phyloP scores from a whole-genome alignment of 148 eudicot genomes.

The Silene conica region DNA sequence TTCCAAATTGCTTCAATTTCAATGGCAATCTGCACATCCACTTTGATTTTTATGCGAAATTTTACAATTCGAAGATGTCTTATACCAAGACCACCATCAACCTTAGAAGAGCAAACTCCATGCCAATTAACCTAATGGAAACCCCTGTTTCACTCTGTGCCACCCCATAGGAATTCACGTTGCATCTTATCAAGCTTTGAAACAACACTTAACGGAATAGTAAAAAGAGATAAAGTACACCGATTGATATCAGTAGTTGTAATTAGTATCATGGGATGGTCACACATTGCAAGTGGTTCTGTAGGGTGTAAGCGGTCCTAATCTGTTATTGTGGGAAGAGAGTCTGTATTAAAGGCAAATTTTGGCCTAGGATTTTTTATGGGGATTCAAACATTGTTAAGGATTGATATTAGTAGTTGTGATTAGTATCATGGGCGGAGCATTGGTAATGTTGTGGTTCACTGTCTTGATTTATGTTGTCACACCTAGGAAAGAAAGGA shows the following conservation, averaged over 20 bases:
- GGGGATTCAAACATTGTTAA: not conserved
- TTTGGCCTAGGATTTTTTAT: not conserved
- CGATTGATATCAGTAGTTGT: too few species aligned
- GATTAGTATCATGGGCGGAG: not conserved
- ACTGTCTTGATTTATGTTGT: not conserved
- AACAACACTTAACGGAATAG: not conserved
- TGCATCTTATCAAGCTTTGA: too few species aligned
- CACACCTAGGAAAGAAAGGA: not conserved
- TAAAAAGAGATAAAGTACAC: not conserved
- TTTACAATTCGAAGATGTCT: not conserved
- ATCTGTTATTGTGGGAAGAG: not conserved
- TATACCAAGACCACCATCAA: too few species aligned
- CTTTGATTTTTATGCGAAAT: not conserved
- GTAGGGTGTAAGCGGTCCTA: not conserved
- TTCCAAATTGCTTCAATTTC: not conserved
- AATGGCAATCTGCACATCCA: not conserved
- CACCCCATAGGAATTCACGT: too few species aligned
- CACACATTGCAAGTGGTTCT: not conserved
- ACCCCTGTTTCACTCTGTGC: too few species aligned
- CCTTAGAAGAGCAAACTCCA: too few species aligned
- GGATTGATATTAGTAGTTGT: constrained; percentile 1
- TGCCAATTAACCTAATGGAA: too few species aligned
- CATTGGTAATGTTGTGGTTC: not conserved
- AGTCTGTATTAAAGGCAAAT: not conserved
- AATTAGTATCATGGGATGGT: too few species aligned